These are phyloP conservation scores for Microdochium trichocladiopsis DNA, from an alignment of 2,329 filamentous ascomycete genomes.

Conservation along the genomic window DNA sequence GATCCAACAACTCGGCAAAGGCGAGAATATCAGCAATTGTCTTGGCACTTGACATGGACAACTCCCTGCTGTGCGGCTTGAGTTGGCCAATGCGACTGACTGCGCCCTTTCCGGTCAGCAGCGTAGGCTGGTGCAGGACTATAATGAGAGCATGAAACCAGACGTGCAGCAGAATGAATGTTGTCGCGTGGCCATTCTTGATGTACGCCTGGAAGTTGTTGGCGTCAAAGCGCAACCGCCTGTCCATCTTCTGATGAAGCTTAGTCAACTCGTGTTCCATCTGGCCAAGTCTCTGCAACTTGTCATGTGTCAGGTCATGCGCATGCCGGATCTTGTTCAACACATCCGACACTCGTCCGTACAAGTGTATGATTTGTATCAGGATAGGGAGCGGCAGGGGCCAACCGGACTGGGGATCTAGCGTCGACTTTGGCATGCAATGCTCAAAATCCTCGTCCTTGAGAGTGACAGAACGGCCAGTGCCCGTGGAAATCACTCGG, in stretches of 20 bases:
- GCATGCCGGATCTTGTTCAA: conserved; percentile 73
- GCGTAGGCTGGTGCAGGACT: conserved; percentile 74
- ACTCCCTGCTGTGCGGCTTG: conserved; percentile 71
- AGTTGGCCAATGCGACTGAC: conserved; percentile 58
- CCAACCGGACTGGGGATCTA: conserved; percentile 55
- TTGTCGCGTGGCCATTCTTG: conserved; percentile 73
- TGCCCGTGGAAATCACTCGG: conserved; percentile 80
- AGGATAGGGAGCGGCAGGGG: conserved; percentile 74
- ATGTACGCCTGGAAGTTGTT: conserved; percentile 82
- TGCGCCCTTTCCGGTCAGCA: conserved; percentile 68
- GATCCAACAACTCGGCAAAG: conserved; percentile 79
- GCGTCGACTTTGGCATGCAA: conserved; percentile 48
- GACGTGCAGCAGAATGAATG: conserved; percentile 79
- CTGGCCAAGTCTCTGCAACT: conserved; percentile 61
- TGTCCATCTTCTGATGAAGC: conserved; percentile 66
- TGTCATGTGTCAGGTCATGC: conserved; percentile 68
- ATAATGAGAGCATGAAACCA: conserved; percentile 88
- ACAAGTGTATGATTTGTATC: conserved; percentile 78
- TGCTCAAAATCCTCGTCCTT: conserved; percentile 82
- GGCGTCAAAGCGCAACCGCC: conserved; percentile 74
- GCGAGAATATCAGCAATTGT: conserved; percentile 85
- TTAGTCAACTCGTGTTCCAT: conserved; percentile 76
- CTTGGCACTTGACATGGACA: conserved; percentile 84
- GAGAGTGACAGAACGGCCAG: conserved; percentile 75
- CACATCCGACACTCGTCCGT: conserved; percentile 76